Base-by-base conservation (phyloP, 805 yeast species). In the Brettanomyces sp. region DNA sequence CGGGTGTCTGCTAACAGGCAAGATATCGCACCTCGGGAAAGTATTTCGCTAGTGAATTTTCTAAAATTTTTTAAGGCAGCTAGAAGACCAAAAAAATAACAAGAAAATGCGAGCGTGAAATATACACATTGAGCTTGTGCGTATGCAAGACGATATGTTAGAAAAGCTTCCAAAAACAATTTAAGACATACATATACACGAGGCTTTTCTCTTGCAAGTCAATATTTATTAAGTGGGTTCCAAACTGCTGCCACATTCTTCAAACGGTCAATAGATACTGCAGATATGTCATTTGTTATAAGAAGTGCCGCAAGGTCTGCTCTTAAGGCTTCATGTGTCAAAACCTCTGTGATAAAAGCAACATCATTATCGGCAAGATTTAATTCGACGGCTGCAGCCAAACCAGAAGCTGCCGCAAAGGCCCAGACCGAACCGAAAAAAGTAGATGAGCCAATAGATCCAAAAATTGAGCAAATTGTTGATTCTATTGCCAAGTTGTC, bases 401-500 rank as follows among this genome's bases (percentile, higher is more conserved):
- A 41, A 25, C 44, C 45, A 7, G 36, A 53, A 21, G 47, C 47
- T 18, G 48, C 68, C 34, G 60, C 64, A 37, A 72, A 80, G 49
- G 90, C 85, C 47, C 93, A 85, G 66, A 91, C 96, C 53, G 89
- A 90, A 67, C 88, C 93, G 66, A 58, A 82, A 41, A 67, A 79
- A 46, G 89, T 91, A 56, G 99, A 91, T 46, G 93, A 86, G 11
- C 73, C 81, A 49, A 91, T 85, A 47, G 93, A 85, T 66, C 93
- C 97, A 54, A 90, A 91, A 68, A 89, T 93, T 66, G 58, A 82
- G 41, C 67, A 79, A 46, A 90, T 93, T 56, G 99, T 93, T 46
- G 93, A 87, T 60, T 85, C 86, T 60, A 93, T 93, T 63, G 80
- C 97, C 45, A 77, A 85, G 56, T 76, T 93, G 64, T 89, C 95